Base-by-base conservation (phyloP, 139 green algal genomes). In the Picochlorum sp. region DNA sequence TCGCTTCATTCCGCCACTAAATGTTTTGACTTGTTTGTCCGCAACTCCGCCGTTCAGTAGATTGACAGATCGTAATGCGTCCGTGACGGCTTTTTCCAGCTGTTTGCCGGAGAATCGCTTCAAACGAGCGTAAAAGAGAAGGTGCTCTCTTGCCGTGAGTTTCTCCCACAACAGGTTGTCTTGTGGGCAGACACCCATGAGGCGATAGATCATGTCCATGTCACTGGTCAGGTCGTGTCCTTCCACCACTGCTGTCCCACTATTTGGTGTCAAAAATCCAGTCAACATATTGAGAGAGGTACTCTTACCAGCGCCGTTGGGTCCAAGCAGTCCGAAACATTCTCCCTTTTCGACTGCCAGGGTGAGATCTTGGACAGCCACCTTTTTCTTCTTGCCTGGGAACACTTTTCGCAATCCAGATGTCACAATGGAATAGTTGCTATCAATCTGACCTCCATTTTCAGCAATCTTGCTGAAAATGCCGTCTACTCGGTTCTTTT, bases 171-270 rank as follows among this genome's bases (percentile, higher is more conserved):
- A 84, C 16, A 97, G 77, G 71, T 98, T 88, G 59, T 77, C 54
- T 74, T 97, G 92, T 2, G 89, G 90, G 68, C 92, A 97, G 26
- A 98, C 82, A 9, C 82, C 85, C 87, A 96, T 95, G 37, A 90
- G 47, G 1, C 63, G 46, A 34, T 87, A 75, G 51, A 92, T 86
- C 23, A 61, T 66, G 49, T 88, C 72, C 72, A 96, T 81, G 3
- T 83, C 83, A 9, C 61, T 72, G 28, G 69, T 77, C 59, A 95
- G 84, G 63, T 78, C 70, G 56, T 86, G 26, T 24, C 85, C 87
- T 51, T 89, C 81, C 23, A 96, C 64, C 26, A 91, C 56, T 20
- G 85, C 88, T 20, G 37, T 78, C 21, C 72, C 72, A 64, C 51
- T 52, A 15, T 65, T 84, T 10, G 76, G 67, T 20, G 63, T 54